phyloP scores from a whole-genome alignment of 495 filamentous ascomycete genomes.

The Clavariopsis aquatica region DNA sequence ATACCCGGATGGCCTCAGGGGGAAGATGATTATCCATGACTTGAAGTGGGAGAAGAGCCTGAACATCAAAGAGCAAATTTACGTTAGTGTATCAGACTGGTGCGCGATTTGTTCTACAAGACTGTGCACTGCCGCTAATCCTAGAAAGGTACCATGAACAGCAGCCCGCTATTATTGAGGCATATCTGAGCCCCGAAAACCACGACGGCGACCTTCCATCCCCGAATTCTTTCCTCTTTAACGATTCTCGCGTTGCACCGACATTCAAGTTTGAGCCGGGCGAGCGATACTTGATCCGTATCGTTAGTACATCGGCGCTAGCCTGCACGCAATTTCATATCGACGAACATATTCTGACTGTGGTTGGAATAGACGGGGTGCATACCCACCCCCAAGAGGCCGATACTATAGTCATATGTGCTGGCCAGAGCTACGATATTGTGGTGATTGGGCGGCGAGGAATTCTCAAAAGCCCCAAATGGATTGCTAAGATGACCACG shows the following conservation, averaged over 20 bases:
- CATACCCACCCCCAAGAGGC: constrained; percentile 14
- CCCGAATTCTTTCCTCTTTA: constrained; percentile 31
- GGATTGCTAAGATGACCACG: constrained; percentile 31
- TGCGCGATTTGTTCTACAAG: neutral
- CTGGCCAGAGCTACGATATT: constrained; percentile 37
- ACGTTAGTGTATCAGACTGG: constrained; percentile 33
- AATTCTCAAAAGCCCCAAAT: constrained; percentile 20
- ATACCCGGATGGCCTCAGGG: constrained; percentile 31
- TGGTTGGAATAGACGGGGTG: constrained; percentile 33
- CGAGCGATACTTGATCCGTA: constrained; percentile 29
- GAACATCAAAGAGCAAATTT: constrained; percentile 18
- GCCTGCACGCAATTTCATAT: constrained; percentile 26
- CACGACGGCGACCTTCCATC: constrained; percentile 19
- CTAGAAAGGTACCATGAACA: constrained; percentile 30
- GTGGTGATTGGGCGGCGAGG: constrained; percentile 17
- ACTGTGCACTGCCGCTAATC: neutral
- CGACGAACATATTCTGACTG: constrained; percentile 23
- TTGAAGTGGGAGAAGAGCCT: constrained; percentile 21
- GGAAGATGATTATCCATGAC: constrained; percentile 35
- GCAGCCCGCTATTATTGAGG: constrained; percentile 23
- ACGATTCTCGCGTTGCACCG: constrained; percentile 16
- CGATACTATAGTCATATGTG: constrained; percentile 25
- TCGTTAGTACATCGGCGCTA: constrained; percentile 26
- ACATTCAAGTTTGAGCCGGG: constrained; percentile 20
- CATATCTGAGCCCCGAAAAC: constrained; percentile 26